A percentile compares a stretch with the other conserved stretches of the same genome.
Conservation (phyloP, 1,139 yeast species). For the Geotrichum cucujoidarum region DNA sequence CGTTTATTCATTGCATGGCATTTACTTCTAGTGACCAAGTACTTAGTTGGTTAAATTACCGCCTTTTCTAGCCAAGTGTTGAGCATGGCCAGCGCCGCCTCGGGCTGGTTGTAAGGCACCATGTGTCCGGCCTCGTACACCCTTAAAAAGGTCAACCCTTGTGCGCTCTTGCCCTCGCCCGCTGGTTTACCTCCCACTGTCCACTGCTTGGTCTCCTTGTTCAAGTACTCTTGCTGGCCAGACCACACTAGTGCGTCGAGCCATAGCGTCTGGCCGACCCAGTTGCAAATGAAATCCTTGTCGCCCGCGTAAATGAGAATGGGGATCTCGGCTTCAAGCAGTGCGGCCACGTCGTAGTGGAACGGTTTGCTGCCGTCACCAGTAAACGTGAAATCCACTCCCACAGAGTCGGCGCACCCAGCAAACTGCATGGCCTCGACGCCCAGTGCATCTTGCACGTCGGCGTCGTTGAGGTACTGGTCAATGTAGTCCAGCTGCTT, state of each 20-base stretch:
- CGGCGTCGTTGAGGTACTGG: conserved; percentile 53
- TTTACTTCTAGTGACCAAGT: too few relatives aligned
- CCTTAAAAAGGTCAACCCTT: conserved; percentile 53
- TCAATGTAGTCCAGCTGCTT: conserved; percentile 51
- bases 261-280: conserved; percentile 85
- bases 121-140: conserved; percentile 60
- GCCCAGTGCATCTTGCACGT: conserved; percentile 59
- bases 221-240: too few relatives aligned
- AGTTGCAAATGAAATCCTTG: conserved; percentile 83
- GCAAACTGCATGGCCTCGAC: conserved; percentile 50
- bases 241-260: conserved; percentile 62
- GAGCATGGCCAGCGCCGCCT: conserved; percentile 60
- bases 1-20: too few relatives aligned
- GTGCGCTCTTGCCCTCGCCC: conserved; percentile 43
- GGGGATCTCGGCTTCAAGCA: conserved; percentile 66
- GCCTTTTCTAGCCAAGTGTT: conserved; percentile 78
- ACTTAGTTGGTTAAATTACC: too few relatives aligned
- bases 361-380: conserved; percentile 66
- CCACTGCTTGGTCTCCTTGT: conserved; percentile 31
- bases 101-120: conserved; percentile 74
- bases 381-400: conserved; percentile 48
- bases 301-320: conserved; percentile 84
- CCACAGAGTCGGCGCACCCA: conserved; percentile 55
- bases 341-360: conserved; percentile 54
- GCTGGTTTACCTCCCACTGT: conserved; percentile 38